Evolutionary conservation across 2,329 filamentous ascomycete genomes (phyloP).

Genomic region (Ceratocystis destructans): DNA sequence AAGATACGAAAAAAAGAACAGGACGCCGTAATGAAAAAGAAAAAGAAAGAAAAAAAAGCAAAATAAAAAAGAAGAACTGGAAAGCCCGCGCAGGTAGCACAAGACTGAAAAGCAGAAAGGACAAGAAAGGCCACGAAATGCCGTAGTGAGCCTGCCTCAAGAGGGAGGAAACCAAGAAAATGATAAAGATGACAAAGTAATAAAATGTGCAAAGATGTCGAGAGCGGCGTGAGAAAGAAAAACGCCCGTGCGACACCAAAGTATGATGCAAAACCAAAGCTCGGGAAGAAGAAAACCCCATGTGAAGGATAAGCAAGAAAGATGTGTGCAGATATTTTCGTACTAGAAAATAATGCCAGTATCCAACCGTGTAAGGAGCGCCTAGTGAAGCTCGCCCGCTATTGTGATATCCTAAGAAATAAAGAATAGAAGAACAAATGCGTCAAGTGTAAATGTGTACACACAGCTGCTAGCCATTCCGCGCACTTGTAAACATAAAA

Average conservation of each 20-base stretch:
- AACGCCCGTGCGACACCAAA: constrained; percentile 18
- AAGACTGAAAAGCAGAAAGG: constrained; percentile 18
- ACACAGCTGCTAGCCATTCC: background rate
- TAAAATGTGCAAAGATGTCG: constrained; percentile 22
- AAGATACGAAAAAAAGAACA: constrained; percentile 23
- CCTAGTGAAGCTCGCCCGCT: background rate
- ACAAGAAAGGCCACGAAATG: background rate
- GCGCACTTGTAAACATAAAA: too few relatives aligned
- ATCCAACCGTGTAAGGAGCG: constrained; percentile 17
- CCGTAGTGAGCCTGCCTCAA: background rate
- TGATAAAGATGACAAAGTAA: constrained; percentile 23
- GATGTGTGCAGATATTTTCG: constrained; percentile 15
- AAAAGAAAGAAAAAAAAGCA: constrained; percentile 15
- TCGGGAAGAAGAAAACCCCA: background rate
- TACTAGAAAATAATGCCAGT: constrained; percentile 22
- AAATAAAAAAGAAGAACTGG: constrained; percentile 21
- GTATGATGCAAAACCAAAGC: constrained; percentile 17
- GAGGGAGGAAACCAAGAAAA: constrained; percentile 12
- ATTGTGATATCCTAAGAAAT: background rate
- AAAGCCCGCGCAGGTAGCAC: background rate
- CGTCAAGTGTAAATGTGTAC: background rate
- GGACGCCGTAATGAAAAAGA: constrained; percentile 4
- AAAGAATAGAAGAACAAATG: constrained; percentile 7
- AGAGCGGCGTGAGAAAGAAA: constrained; percentile 1
- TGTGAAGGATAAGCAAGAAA: constrained; percentile 18